Percentiles rank a stretch among this genome's conserved stretches.
These are phyloP conservation scores for Globisporangium paddicum DNA, from an alignment of 352 stramenopile genomes.

Conservation along the genomic window DNA sequence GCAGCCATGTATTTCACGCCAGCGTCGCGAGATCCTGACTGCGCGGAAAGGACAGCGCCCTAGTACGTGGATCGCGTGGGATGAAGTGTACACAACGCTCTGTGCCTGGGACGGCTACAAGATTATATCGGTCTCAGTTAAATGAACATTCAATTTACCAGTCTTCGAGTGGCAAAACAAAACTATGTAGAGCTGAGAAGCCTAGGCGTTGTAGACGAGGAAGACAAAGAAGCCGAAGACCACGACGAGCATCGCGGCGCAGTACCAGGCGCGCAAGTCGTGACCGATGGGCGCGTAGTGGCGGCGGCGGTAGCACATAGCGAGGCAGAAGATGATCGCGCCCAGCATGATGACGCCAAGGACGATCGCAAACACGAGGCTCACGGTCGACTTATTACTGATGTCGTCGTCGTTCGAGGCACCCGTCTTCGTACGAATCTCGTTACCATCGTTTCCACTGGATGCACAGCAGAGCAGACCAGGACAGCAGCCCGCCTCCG, in stretches of 20 bases:
- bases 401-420: constrained; percentile 6
- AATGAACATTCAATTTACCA: neutral
- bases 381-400: constrained; percentile 11
- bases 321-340: constrained; percentile 32
- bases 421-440: neutral
- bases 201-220: constrained; percentile 48
- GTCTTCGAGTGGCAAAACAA: neutral
- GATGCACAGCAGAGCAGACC: constrained; percentile 16
- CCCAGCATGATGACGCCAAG: constrained; percentile 32
- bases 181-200: too few species aligned
- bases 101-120: constrained; percentile 62
- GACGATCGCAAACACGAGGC: constrained; percentile 38
- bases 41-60: constrained; percentile 59
- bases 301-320: constrained; percentile 61
- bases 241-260: constrained; percentile 46
- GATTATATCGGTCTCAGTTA: constrained; percentile 30
- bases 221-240: constrained; percentile 71
- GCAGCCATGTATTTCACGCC: neutral
- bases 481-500: constrained; percentile 17
- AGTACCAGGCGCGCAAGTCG: constrained; percentile 66
- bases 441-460: neutral
- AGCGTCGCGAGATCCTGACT: constrained; percentile 43
- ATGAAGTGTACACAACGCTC: constrained; percentile 46
- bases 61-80: constrained; percentile 50
- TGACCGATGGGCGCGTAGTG: constrained; percentile 54